Conservation (phyloP, 805 yeast genomes). For the Soucietia sequanensis region DNA sequence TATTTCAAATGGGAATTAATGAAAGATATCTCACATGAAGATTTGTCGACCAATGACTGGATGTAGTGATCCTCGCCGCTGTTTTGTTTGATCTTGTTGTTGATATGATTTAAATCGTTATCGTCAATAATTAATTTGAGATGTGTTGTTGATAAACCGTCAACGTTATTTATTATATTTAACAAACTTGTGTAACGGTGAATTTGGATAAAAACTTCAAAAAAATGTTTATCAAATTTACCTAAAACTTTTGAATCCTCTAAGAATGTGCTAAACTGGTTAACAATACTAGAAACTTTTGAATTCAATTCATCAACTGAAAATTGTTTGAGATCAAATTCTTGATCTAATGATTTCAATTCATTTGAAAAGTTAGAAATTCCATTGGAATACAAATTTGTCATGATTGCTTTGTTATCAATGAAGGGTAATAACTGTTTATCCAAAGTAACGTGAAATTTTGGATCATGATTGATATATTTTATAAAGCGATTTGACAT, state of each 20-base stretch:
- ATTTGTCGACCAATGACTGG: slow-evolving; percentile 1
- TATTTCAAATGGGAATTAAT: slow-evolving; percentile 4
- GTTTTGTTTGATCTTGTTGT: slow-evolving; percentile 4
- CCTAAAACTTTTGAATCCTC: slow-evolving; percentile 6
- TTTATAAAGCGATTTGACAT: slow-evolving; percentile 20
- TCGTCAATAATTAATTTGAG: slow-evolving; percentile 10
- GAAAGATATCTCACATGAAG: slow-evolving; percentile 6
- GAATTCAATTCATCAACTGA: slow-evolving; percentile 15
- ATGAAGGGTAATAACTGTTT: slow-evolving; percentile 15
- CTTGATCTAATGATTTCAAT: slow-evolving; percentile 17
- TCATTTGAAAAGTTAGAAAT: slow-evolving; percentile 19
- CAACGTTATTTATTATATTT: slow-evolving; percentile 13
- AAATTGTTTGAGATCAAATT: slow-evolving; percentile 17
- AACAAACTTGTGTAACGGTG: slow-evolving; percentile 22
- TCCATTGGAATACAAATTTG: slow-evolving; percentile 14
- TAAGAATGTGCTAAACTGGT: slow-evolving; percentile 15
- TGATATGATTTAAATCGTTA: slow-evolving; percentile 7
- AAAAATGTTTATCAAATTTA: slow-evolving; percentile 11
- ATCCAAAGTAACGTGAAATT: slow-evolving; percentile 18
- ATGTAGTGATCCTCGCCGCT: slow-evolving; percentile 5
- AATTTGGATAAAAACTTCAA: slow-evolving; percentile 21
- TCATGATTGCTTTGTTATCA: slow-evolving; percentile 7
- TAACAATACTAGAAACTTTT: slow-evolving; percentile 15
- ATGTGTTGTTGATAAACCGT: slow-evolving; percentile 7
- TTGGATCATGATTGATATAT: slow-evolving; percentile 10